phyloP scores from a whole-genome alignment of 805 yeast genomes.

The Cyberlindnera amylophila region DNA sequence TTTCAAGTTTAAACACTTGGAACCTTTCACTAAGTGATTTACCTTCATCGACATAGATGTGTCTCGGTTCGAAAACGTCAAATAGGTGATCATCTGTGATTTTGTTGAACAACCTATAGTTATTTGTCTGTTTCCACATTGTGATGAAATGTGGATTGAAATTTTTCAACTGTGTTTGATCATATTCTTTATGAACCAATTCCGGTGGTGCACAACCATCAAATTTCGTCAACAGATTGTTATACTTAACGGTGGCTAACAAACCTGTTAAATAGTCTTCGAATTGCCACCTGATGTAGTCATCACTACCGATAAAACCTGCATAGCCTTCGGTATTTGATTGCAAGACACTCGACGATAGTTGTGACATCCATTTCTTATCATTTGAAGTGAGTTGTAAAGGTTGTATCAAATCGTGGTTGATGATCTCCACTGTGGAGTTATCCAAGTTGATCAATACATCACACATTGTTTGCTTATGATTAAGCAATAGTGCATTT shows the following conservation, averaged over 20 bases:
- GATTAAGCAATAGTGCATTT: conserved; percentile 72
- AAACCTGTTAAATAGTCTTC: conserved; percentile 86
- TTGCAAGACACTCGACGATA: conserved; percentile 41
- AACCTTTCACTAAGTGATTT: conserved; percentile 25
- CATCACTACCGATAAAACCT: conserved; percentile 73
- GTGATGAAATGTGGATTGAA: conserved; percentile 45
- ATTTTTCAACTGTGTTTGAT: conserved; percentile 33
- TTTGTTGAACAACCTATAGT: conserved; percentile 49
- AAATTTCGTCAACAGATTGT: conserved; percentile 44
- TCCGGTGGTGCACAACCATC: conserved; percentile 34
- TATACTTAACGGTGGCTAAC: conserved; percentile 67
- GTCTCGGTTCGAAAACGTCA: conserved; percentile 52
- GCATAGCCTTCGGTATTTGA: conserved; percentile 36
- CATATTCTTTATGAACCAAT: conserved; percentile 26
- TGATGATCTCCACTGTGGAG: conserved; percentile 42
- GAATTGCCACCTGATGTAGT: conserved; percentile 79
- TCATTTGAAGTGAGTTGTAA: conserved; percentile 57
- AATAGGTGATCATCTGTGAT: conserved; percentile 68
- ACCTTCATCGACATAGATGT: conserved; percentile 27
- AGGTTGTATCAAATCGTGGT: conserved; percentile 39
- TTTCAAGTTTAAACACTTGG: conserved; percentile 31
- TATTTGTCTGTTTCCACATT: conserved; percentile 52
- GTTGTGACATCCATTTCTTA: conserved; percentile 65
- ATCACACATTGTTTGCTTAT: conserved; percentile 60
- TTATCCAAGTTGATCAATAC: conserved; percentile 66